Percentiles rank a stretch among this genome's conserved stretches.
phyloP scores from a whole-genome alignment of 2,329 filamentous ascomycete genomes.

The Endocalyx cinctus region DNA sequence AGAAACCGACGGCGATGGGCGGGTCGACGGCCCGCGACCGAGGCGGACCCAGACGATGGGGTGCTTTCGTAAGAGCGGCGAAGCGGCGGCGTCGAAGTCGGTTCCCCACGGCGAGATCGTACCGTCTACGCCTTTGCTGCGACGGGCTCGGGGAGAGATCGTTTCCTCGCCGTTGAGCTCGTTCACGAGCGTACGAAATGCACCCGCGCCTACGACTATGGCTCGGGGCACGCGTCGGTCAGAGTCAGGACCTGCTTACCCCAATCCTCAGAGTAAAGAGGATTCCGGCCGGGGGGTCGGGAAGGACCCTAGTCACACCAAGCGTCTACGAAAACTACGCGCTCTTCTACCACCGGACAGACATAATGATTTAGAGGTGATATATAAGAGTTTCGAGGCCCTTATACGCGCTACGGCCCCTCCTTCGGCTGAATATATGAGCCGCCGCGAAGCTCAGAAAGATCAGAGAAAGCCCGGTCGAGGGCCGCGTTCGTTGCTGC shows the following conservation, averaged over 20 bases:
- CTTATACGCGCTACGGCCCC: conserved; percentile 36
- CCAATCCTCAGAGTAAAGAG: no score
- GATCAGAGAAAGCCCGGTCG: no score
- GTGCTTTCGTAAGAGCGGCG: no score
- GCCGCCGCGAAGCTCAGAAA: no score
- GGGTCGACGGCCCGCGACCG: background rate
- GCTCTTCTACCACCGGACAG: conserved; percentile 21
- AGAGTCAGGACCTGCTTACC: no score
- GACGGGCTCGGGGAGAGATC: conserved; percentile 22
- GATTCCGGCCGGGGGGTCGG: no score
- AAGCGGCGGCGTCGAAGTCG: no score
- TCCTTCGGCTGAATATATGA: conserved; percentile 3
- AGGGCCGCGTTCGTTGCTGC: conserved; percentile 39
- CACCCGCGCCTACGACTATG: no score
- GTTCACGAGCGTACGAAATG: no score
- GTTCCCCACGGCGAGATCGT: conserved; percentile 19
- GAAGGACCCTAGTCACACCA: background rate
- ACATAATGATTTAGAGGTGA: conserved; percentile 38
- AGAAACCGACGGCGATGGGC: background rate
- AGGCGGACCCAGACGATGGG: no score
- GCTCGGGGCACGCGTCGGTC: no score
- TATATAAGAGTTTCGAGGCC: conserved; percentile 40
- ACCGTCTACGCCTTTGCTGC: conserved; percentile 23
- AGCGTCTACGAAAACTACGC: conserved; percentile 31
- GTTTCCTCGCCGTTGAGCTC: conserved; percentile 14